Evolutionary conservation across 352 stramenopile genomes (phyloP), one percentile per base, ranked within the genome.

Genomic region (Phytophthora parvispora): DNA sequence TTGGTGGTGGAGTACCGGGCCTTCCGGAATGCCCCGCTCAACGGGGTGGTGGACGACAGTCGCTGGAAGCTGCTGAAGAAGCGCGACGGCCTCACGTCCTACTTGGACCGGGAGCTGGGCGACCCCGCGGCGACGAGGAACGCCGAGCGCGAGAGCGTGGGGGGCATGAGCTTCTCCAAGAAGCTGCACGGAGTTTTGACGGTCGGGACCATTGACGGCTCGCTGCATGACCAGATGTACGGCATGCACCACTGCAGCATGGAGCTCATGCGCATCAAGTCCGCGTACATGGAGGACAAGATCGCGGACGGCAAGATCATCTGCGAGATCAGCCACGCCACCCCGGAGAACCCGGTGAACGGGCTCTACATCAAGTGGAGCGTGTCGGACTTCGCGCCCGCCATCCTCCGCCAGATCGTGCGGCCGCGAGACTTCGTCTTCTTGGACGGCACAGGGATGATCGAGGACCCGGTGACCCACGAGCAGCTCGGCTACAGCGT

Each of bases 151-250:
- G 56, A 72, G 20, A 69, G 45, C 25, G 61, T 81, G n/a, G 74
- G 74, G 7, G 67, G 60, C 32, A 76, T 81, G 74, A 77, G 15
- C 2, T 78, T 77, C 36, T 78, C 74, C 20, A 52, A 45, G 22
- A 81, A 76, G 25, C 55, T 81, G 29, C 74, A 78, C 38, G 74
- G 61, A 0, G 59, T 81, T 1, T 25, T 81, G 42, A 76, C 69
- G 0, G 61, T 74, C 47, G 74, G 74, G 0, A 67, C 53, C 4
- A 69, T 81, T 36, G 28, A 74, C 9, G 83, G 74, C 18, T 72
- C 61, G 1, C 69, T 93, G 3, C 75, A 90, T 47, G 83, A 91
- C 69, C 70, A 89, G 40, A 76, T 90, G 63, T 93, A 90, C 66
- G 83, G 79, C 15, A 68, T 83, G 29, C 68, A 89, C 38, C 77